Base-by-base conservation (phyloP, 495 filamentous ascomycete genomes). In the Lasiosphaeris hirsuta region DNA sequence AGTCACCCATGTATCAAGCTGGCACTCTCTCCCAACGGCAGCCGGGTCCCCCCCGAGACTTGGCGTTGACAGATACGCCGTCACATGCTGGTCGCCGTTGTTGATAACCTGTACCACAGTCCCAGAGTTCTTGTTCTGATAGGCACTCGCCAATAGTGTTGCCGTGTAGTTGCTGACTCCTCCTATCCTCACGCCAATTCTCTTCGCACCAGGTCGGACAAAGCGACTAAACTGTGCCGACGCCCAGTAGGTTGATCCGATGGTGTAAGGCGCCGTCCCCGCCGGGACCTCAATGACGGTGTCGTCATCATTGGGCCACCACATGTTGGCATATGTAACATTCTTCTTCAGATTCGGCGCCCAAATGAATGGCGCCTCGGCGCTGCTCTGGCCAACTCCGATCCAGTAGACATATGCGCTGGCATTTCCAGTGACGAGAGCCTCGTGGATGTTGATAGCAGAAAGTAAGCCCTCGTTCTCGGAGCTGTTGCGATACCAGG, bases 331-430 rank as follows among this genome's bases (percentile, higher is more conserved):
- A 41, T 11, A 8, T 18, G 45, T 33, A 39, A 11, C 15, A 15
- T 34, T 47, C 4, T 5, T 3, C 11, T 43, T 45, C 10, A 19
- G 53, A 6, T 36, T 54, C 4, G 61, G 61, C 8, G 51, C 54
- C 57, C 51, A 58, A 36, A 63, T 58, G 8, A 60, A 36, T 1
- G 61, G 61, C 4, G 57, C 57, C 14, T 63, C 61, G 7, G 14
- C 38, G 0, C 19, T 33, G 30, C 15, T 47, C 33, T 47, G 53
- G 7, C 58, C 49, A 6, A 51, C 61, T 1, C 57, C 61, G 10
- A 63, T 63, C 81, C 81, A 82, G 65, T 79, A 83, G 7, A 84
- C 64, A 53, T 78, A 81, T 2, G 72, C 81, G 30, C 72, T 77
- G n/a, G 76, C 62, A 49, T 81, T 78, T 1, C 69, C 72, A 14